These are phyloP conservation scores for Rhynchosporium secalis DNA, from an alignment of 2,329 filamentous ascomycete genomes.

Conservation along the genomic window DNA sequence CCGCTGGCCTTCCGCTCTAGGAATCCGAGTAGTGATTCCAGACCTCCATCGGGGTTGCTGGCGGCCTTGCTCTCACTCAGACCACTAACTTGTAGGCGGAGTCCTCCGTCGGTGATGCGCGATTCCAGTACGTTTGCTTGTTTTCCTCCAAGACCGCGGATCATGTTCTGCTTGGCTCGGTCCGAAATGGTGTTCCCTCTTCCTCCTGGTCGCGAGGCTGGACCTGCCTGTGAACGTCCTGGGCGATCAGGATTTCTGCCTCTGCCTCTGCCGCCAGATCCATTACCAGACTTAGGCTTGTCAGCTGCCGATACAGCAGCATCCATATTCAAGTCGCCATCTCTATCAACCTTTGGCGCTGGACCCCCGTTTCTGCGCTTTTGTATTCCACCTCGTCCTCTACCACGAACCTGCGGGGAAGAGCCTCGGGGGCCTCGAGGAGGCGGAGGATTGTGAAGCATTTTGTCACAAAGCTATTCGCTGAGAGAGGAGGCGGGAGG, in stretches of 20 bases:
- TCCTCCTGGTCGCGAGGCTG: constrained; percentile 39
- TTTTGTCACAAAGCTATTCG: background rate
- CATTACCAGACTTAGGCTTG: constrained; percentile 4
- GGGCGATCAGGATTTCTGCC: constrained; percentile 22
- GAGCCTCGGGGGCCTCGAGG: constrained; percentile 35
- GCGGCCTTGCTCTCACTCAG: constrained; percentile 69
- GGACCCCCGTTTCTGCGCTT: constrained; percentile 46
- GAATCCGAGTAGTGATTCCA: constrained; percentile 65
- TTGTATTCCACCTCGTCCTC: constrained; percentile 49
- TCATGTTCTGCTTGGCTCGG: constrained; percentile 37
- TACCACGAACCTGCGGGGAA: constrained; percentile 35
- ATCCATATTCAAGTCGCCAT: constrained; percentile 64
- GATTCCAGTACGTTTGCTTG: constrained; percentile 37
- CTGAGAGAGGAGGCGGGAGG: background rate
- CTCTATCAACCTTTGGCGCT: constrained; percentile 51
- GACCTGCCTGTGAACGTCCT: constrained; percentile 31
- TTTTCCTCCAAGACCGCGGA: constrained; percentile 43
- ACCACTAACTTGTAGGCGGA: constrained; percentile 53
- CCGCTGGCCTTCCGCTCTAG: constrained; percentile 68
- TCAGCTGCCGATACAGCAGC: constrained; percentile 34
- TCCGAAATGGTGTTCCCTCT: constrained; percentile 37
- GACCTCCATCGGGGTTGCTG: constrained; percentile 64
- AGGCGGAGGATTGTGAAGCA: constrained; percentile 20
- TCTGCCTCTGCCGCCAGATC: constrained; percentile 29
- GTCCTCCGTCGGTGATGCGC: constrained; percentile 31